Evolutionary conservation across 140 eudicot genomes (phyloP), one percentile per base, ranked within the genome.

Genomic region (Flaveria floridana): DNA sequence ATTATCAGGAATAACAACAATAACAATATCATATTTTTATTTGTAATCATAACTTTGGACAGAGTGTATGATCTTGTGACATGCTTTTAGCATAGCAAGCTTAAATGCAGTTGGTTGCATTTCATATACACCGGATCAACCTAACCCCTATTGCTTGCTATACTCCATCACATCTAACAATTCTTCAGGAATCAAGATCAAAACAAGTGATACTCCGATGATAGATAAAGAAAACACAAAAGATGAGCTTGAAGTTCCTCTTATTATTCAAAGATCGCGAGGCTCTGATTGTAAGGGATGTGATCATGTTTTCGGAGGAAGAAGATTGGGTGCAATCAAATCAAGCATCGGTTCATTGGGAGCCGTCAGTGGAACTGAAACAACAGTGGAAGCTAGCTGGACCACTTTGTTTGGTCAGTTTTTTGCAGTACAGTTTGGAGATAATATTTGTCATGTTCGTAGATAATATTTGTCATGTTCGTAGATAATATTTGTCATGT

Each of bases 381-480:
- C 80, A 66, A 8, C 89, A 85, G 42, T 18, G 82, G 61, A 42
- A 34, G 76, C 34, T 85, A 68, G 86, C 84, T 8, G 86, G 86
- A 3, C 89, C 84, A 2, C 80, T 85, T 30, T 79, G 79, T 55
- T 28, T 76, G 63, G 86, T 81, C 0, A 82, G 80, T 75, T 41
- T 82, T 51, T 67, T 85, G 84, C 82, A 78, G 78, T 81, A 78
- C 50, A 71, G 82, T 75, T 79, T 85, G 78, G 80, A 78, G 78
- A 71, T 79, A 6, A 82, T 85, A 41, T 82, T 84, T 4, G 69
- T 85, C 23, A 21, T 21, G 23, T 21, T 21, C 23, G 23, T 21
- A 78, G 78, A 71, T 79, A 6, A 82, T 85, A 41, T 82, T 84
- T 4, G 69, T 85, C 23, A 21, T 21, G 23, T 21, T 21, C 23